A percentile compares a stretch with the other conserved stretches of the same genome.
Conservation (phyloP, 768 basidiomycete species). For the Boletus rufocinnamomeus region DNA sequence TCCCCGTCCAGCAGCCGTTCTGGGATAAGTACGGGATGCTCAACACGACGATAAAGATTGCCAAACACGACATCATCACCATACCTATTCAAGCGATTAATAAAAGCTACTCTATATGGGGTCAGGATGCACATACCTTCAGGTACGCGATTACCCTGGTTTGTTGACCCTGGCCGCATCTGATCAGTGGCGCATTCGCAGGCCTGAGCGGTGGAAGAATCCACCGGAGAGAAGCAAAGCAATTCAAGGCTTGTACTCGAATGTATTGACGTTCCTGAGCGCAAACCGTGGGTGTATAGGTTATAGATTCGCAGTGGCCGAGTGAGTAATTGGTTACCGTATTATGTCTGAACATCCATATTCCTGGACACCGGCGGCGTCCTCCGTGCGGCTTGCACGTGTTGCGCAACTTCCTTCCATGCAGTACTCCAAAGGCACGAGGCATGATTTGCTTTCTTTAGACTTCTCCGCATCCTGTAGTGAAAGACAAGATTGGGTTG, state of each 20-base stretch:
- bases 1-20: constrained; percentile 48
- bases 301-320: constrained; percentile 58
- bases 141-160: constrained; percentile 40
- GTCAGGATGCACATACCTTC: constrained; percentile 64
- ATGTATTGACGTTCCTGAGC: constrained; percentile 57
- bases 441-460: constrained; percentile 27
- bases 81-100: constrained; percentile 65
- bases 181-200: constrained; percentile 31
- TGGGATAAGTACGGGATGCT: constrained; percentile 35
- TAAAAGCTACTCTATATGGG: constrained; percentile 56
- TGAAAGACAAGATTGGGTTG: constrained; percentile 8
- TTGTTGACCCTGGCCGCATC: constrained; percentile 24
- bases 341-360: constrained; percentile 2
- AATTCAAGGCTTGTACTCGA: constrained; percentile 54
- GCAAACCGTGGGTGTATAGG: constrained; percentile 65
- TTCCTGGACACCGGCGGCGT: constrained; percentile 10
- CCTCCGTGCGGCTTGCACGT: constrained; percentile 12
- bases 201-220: constrained; percentile 56
- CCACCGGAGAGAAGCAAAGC: constrained; percentile 38
- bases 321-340: constrained; percentile 44
- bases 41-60: constrained; percentile 39
- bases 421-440: constrained; percentile 8
- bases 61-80: constrained; percentile 56
- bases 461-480: constrained; percentile 15
- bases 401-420: constrained; percentile 11